These are phyloP conservation scores for Fusarium nurragi DNA, from an alignment of 2,329 filamentous ascomycete species.

Conservation along the genomic window DNA sequence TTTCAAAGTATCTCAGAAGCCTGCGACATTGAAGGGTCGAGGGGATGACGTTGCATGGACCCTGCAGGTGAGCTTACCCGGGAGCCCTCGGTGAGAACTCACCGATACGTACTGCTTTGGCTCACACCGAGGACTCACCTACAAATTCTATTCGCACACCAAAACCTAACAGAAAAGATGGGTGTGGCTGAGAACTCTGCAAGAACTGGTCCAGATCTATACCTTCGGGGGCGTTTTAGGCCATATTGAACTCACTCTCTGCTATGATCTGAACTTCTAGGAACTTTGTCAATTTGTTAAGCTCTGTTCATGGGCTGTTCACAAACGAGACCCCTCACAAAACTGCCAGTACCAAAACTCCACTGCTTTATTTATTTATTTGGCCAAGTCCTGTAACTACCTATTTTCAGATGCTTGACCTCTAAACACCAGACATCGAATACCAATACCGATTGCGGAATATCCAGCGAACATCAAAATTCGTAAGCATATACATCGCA, in stretches of 20 bases:
- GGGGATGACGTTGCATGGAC: constrained; percentile 47
- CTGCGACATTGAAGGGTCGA: constrained; percentile 39
- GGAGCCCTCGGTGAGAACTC: constrained; percentile 20
- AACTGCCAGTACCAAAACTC: background rate
- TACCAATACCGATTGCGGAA: background rate
- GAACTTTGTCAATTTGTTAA: background rate
- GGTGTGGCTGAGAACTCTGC: constrained; percentile 26
- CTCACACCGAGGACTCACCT: constrained; percentile 39
- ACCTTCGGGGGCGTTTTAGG: background rate
- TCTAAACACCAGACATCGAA: background rate
- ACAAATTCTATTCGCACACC: constrained; percentile 42
- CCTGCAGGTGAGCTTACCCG: constrained; percentile 20
- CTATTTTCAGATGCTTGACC: too few relatives aligned
- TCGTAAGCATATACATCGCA: background rate
- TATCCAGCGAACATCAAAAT: background rate
- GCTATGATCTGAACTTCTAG: background rate
- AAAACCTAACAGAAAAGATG: constrained; percentile 28
- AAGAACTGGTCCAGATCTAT: background rate
- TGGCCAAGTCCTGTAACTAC: background rate
- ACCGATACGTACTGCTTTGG: constrained; percentile 31
- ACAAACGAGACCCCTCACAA: background rate
- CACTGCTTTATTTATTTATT: background rate
- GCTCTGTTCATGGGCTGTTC: background rate
- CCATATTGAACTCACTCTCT: too few relatives aligned
- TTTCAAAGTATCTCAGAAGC: constrained; percentile 16